phyloP scores from a whole-genome alignment of 306 rosid species.

The Glycyrrhiza uralensis region DNA sequence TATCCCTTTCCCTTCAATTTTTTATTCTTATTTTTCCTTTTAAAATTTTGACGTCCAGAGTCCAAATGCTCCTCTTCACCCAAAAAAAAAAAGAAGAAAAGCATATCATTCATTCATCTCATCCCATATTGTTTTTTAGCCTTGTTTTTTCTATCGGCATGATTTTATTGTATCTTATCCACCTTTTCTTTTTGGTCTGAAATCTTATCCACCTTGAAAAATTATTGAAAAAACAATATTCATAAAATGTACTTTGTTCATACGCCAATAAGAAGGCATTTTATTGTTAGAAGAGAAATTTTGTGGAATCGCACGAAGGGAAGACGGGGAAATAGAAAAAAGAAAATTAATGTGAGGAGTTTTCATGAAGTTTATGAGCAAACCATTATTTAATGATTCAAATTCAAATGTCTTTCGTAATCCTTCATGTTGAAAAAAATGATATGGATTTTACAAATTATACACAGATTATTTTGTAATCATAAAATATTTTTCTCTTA shows the following conservation, averaged over 20 bases:
- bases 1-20: not conserved
- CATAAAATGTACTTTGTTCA: not conserved
- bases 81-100: too few relatives aligned
- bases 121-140: too few relatives aligned
- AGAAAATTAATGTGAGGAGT: too few relatives aligned
- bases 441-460: not conserved
- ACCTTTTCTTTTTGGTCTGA: too few relatives aligned
- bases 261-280: not conserved
- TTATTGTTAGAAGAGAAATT: not conserved
- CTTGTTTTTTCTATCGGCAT: too few relatives aligned
- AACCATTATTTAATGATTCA: not conserved
- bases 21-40: not conserved
- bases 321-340: too few relatives aligned
- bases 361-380: too few relatives aligned
- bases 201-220: not conserved
- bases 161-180: not conserved
- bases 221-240: too few relatives aligned
- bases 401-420: not conserved
- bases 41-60: not conserved
- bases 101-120: too few relatives aligned
- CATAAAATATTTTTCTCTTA: not conserved
- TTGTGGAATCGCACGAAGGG: not conserved
- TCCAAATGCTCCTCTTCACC: not conserved
- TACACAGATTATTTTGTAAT: not conserved
- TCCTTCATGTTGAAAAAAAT: not conserved